phyloP scores from a whole-genome alignment of 179 eudicot genomes.

The Beta lomatogona region DNA sequence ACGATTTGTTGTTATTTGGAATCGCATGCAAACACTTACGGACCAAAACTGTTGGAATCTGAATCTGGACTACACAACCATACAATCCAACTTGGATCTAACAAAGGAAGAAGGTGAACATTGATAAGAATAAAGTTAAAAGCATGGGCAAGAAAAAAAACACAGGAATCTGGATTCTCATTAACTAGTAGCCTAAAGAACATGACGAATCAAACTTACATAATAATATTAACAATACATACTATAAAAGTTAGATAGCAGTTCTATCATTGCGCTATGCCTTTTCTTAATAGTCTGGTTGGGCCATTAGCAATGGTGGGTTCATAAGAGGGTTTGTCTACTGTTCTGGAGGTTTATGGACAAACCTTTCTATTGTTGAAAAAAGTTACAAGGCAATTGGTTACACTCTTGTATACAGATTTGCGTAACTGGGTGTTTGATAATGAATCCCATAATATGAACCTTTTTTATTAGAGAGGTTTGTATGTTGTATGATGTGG shows the following conservation, averaged over 20 bases:
- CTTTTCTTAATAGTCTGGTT: not conserved
- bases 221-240: not conserved
- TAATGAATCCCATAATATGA: no score
- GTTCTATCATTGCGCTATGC: not conserved
- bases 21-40: no score
- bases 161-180: not conserved
- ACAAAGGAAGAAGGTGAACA: not conserved
- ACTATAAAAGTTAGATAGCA: not conserved
- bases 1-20: not conserved
- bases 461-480: no score
- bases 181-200: not conserved
- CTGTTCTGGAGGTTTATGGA: no score
- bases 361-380: no score
- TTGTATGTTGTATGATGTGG: no score
- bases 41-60: no score
- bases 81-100: not conserved
- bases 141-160: not conserved
- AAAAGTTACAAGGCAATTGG: no score
- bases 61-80: not conserved
- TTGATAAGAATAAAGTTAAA: not conserved
- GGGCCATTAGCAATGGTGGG: no score
- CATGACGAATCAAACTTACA: not conserved
- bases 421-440: no score
- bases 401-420: no score
- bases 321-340: no score